Evolutionary conservation across 495 filamentous ascomycete species (phyloP).

Genomic region (Penicillium maclennaniae): DNA sequence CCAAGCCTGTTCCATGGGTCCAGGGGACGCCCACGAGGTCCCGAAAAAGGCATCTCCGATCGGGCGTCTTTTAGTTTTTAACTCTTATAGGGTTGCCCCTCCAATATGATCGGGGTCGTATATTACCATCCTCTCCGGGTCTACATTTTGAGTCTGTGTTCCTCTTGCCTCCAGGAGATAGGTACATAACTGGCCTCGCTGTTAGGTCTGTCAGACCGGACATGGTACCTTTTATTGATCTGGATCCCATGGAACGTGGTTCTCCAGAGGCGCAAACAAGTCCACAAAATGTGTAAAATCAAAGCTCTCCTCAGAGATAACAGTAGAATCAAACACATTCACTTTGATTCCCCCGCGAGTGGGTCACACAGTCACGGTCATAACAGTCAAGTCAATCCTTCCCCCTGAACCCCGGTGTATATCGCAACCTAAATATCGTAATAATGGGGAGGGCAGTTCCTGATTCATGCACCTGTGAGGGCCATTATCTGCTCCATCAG

Average conservation of each 20-base stretch:
- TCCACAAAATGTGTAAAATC: neutral
- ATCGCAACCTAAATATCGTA: neutral
- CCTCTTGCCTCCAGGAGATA: neutral
- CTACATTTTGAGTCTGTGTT: neutral
- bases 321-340: neutral
- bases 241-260: neutral
- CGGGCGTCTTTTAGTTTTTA: neutral
- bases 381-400: too few relatives aligned
- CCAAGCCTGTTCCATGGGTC: slow-evolving; percentile 5
- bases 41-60: neutral
- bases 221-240: slow-evolving; percentile 1
- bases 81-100: neutral
- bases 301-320: neutral
- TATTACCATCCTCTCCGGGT: neutral
- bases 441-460: neutral
- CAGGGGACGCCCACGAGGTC: neutral
- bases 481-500: neutral
- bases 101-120: neutral
- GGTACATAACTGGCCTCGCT: neutral
- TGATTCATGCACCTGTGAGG: slow-evolving; percentile 6
- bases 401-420: slow-evolving; percentile 3
- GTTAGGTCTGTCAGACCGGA: neutral
- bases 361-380: neutral
- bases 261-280: neutral
- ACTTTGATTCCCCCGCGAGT: neutral